These are phyloP conservation scores for Colletotrichum plurivorum DNA, from an alignment of 2,329 filamentous ascomycete genomes.

Conservation along the genomic window DNA sequence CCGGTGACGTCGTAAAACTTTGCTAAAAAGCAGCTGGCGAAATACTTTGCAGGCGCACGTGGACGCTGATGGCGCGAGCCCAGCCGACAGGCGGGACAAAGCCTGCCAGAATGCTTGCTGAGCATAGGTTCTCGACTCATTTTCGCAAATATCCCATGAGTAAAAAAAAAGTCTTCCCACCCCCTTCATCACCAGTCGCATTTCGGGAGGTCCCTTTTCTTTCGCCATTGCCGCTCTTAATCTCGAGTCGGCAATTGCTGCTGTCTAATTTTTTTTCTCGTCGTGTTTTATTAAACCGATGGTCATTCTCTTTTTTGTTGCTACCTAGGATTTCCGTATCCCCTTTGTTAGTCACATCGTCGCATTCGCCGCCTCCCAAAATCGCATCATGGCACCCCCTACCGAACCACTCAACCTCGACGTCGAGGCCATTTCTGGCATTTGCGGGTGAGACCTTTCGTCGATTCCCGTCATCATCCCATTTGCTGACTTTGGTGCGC, in stretches of 20 bases:
- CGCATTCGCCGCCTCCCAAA: slow-evolving; percentile 17
- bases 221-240: slow-evolving; percentile 7
- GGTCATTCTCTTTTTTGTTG: background rate
- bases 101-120: slow-evolving; percentile 14
- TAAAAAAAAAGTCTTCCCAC: slow-evolving; percentile 33
- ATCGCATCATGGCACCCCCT: slow-evolving; percentile 65
- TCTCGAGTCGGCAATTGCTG: background rate
- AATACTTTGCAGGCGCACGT: slow-evolving; percentile 36
- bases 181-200: slow-evolving; percentile 13
- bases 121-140: slow-evolving; percentile 26
- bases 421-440: slow-evolving; percentile 91
- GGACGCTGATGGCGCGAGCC: slow-evolving; percentile 31
- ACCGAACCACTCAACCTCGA: slow-evolving; percentile 78
- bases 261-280: slow-evolving; percentile 1
- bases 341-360: slow-evolving; percentile 21
- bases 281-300: background rate
- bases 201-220: slow-evolving; percentile 19
- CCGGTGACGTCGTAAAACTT: slow-evolving; percentile 33
- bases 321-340: background rate
- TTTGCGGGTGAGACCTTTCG: slow-evolving; percentile 76
- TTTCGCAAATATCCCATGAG: slow-evolving; percentile 23
- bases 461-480: background rate
- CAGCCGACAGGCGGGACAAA: slow-evolving; percentile 3
- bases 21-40: slow-evolving; percentile 30
- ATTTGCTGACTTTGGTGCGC: slow-evolving; percentile 36